Evolutionary conservation across 2,329 filamentous ascomycete genomes (phyloP), one percentile per base, ranked within the genome.

Genomic region (Diaporthe citri): DNA sequence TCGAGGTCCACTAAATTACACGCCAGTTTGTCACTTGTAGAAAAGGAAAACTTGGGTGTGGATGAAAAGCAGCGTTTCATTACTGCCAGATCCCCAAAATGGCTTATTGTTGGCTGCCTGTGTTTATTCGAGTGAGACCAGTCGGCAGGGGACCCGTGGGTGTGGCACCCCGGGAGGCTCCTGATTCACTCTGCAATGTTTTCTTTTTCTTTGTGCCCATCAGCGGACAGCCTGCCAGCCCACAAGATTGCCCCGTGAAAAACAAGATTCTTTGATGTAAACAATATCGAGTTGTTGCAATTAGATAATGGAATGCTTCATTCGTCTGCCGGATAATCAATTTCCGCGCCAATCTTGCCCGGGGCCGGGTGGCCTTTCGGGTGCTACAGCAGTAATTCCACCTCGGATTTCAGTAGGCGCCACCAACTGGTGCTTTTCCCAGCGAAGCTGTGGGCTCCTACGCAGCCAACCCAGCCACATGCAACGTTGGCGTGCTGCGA

Each of bases 161-260:
- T 28, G 69, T 72, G 51, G 31, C 69, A 62, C 39, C 22, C 25
- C 51, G 31, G 52, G 22, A 41, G 57, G 31, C 59, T 55, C 73
- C 69, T 75, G 73, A 72, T 72, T 62, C 73, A 75, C 57, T 36
- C 41, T 28, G 69, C 69, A 67, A 72, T 72, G 34, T 67, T 64
- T 56, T 36, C 13, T 39, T 55, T 25, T 69, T 20, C 15, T 43
- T 6, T 59, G 52, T 13, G 67, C 36, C 67, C 22, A 39, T 36
- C 34, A 41, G 39, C 67, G 46, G 20, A 31, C 39, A 64, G 25
- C n/a, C 34, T 25, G 41, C 2, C 41, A 43, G 41, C 31, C 62
- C 20, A n/a, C 22, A 25, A 39, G 20, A 13, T 31, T 31, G 8
- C 51, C 25, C 41, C 4, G 5, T 17, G 41, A 46, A 10, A 15